phyloP scores from a whole-genome alignment of 805 yeast species.

The Schwanniomyces polymorphus region DNA sequence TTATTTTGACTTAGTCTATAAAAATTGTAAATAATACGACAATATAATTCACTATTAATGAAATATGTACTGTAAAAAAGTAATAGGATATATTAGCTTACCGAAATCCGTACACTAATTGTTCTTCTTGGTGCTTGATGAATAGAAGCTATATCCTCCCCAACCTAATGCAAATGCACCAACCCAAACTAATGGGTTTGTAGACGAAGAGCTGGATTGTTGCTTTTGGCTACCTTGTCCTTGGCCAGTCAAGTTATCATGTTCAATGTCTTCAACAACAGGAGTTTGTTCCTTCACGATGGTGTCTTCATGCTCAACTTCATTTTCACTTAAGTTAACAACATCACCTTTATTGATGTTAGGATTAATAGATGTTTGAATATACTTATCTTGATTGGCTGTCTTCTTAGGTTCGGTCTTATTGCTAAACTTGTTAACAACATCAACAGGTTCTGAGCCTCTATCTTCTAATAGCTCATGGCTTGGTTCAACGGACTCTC shows the following conservation, averaged over 20 bases:
- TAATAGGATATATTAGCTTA: background rate
- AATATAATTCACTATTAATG: background rate
- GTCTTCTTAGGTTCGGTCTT: constrained; percentile 20
- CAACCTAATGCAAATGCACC: constrained; percentile 23
- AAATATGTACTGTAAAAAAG: background rate
- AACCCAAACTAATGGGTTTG: constrained; percentile 20
- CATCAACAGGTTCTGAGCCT: constrained; percentile 37
- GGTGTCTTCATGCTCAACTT: constrained; percentile 36
- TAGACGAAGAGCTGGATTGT: constrained; percentile 6
- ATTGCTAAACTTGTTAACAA: constrained; percentile 12
- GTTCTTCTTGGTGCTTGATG: constrained; percentile 1
- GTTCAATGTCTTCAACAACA: constrained; percentile 39
- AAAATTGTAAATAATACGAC: constrained; percentile 4
- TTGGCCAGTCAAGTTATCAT: constrained; percentile 25
- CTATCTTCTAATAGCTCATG: constrained; percentile 41
- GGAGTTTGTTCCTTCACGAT: constrained; percentile 26
- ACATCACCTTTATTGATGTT: constrained; percentile 37
- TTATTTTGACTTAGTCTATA: background rate
- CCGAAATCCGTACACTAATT: background rate
- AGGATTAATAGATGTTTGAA: constrained; percentile 43
- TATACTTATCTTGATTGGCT: constrained; percentile 39
- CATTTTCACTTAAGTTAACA: constrained; percentile 32
- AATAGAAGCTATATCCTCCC: constrained; percentile 22
- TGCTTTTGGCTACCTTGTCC: constrained; percentile 3
- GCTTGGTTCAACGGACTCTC: constrained; percentile 37